These are phyloP conservation scores for Xerocomellus amylosporus DNA, from an alignment of 768 basidiomycete genomes.

Conservation along the genomic window DNA sequence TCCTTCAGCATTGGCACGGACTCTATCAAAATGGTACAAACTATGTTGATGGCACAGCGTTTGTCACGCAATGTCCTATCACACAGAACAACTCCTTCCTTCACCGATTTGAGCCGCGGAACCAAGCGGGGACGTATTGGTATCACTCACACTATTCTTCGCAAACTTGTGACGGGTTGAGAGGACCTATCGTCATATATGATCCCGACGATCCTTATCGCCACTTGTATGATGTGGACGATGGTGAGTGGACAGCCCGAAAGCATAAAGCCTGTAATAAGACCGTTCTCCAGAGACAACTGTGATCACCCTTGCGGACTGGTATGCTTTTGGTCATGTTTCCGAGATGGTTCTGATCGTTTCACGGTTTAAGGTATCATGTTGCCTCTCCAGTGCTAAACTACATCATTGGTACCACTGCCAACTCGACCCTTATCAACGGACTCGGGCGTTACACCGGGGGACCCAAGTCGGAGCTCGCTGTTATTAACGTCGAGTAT, in stretches of 20 bases:
- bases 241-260: constrained; percentile 29
- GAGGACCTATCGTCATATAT: constrained; percentile 41
- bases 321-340: constrained; percentile 9
- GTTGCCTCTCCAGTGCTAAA: constrained; percentile 15
- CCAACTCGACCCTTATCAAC: constrained; percentile 31
- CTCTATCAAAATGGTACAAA: constrained; percentile 44
- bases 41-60: constrained; percentile 44
- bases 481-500: constrained; percentile 39
- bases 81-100: constrained; percentile 24
- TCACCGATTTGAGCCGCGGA: constrained; percentile 15
- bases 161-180: constrained; percentile 38
- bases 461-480: constrained; percentile 37
- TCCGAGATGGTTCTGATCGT: background rate
- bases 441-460: constrained; percentile 30
- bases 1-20: constrained; percentile 54
- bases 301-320: constrained; percentile 26
- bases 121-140: constrained; percentile 33
- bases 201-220: constrained; percentile 40
- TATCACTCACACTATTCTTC: constrained; percentile 41
- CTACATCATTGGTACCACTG: constrained; percentile 14
- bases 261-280: background rate
- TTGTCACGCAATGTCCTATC: constrained; percentile 36
- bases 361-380: constrained; percentile 22
- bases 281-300: constrained; percentile 17
- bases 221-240: constrained; percentile 43